Percentiles rank a stretch among this genome's conserved stretches.
phyloP scores from a whole-genome alignment of 345 rosid genomes.

The Bretschneidera sinensis region DNA sequence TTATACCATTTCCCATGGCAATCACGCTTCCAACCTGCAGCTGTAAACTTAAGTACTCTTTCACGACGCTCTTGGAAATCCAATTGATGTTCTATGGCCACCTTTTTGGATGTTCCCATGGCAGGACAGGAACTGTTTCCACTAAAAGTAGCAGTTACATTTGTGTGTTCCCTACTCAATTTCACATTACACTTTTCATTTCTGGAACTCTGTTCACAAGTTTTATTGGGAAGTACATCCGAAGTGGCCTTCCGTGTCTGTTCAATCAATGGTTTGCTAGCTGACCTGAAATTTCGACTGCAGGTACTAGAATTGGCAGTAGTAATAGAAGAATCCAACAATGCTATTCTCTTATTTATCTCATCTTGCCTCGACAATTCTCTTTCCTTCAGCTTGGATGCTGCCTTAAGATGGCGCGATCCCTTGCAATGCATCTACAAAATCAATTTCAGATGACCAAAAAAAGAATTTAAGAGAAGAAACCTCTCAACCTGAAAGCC shows the following conservation, averaged over 20 bases:
- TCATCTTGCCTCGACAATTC: conserved; percentile 26
- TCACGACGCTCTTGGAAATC: conserved; percentile 30
- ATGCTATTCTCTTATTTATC: conserved; percentile 33
- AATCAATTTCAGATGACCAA: conserved; percentile 1
- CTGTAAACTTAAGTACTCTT: conserved; percentile 44
- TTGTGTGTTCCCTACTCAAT: conserved; percentile 1
- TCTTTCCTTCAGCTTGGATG: conserved; percentile 30
- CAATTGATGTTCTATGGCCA: conserved; percentile 1
- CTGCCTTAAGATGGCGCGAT: conserved; percentile 39
- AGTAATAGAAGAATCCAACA: conserved; percentile 14
- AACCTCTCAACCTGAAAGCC: neutral
- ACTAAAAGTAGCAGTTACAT: neutral
- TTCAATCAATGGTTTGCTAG: conserved; percentile 36
- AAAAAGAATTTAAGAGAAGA: neutral
- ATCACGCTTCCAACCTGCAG: conserved; percentile 57
- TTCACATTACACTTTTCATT: conserved; percentile 3
- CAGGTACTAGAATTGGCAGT: conserved; percentile 3
- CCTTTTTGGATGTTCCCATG: conserved; percentile 8
- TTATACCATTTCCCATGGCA: conserved; percentile 50
- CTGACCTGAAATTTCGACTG: conserved; percentile 11
- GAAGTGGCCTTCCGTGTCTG: conserved; percentile 27
- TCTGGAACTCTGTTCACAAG: neutral
- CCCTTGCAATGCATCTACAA: conserved; percentile 48
- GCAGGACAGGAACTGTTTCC: conserved; percentile 6
- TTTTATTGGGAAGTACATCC: conserved; percentile 18